Base-by-base conservation (phyloP, 2,329 filamentous ascomycete genomes). In the Penicillium occitanis region DNA sequence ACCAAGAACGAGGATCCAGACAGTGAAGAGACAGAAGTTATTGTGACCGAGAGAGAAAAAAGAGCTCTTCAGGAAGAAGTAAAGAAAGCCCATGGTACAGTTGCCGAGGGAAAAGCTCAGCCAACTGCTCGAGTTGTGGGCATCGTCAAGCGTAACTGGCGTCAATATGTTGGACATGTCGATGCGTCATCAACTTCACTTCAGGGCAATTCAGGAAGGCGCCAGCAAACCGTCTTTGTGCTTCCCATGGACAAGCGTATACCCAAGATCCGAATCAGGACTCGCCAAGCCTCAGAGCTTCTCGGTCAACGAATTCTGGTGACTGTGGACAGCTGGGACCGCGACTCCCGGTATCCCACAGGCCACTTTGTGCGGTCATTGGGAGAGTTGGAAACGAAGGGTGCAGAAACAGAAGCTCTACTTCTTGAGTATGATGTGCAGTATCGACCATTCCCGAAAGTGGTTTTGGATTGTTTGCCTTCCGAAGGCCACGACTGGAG, bases 171-270 rank as follows among this genome's bases (percentile, higher is more conserved):
- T 68, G 95, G 95, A 1, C 93, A 97, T 75, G 90, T 99, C 65
- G 95, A 99, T 75, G 89, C 90, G 61, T 91, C 91, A 11, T 96
- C 93, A 1, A 90, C 93, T 59, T 90, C 89, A 73, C 87, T 89
- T 63, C 86, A 88, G 2, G 86, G 87, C 1, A 90, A 88, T 67
- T 90, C 93, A 71, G 92, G 92, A 35, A 87, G 93, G 66, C 91
- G 91, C 72, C 92, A 96, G 75, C 93, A 97, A 75, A 96, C 88
- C 17, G 93, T 99, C 14, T 99, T 99, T 79, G 85, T 99, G 19
- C 88, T 98, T 59, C 93, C 95, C 3, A 98, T 99, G 94, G 94
- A 99, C 79, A 98, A 97, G 83, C 90, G 92, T 73, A 91, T 99
- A 25, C 95, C 95, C 2, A 99, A 98, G 82, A 97, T 99, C 72